Base-by-base conservation (phyloP, 73 alveolate genomes). In the Tetrahymena thermophila region DNA sequence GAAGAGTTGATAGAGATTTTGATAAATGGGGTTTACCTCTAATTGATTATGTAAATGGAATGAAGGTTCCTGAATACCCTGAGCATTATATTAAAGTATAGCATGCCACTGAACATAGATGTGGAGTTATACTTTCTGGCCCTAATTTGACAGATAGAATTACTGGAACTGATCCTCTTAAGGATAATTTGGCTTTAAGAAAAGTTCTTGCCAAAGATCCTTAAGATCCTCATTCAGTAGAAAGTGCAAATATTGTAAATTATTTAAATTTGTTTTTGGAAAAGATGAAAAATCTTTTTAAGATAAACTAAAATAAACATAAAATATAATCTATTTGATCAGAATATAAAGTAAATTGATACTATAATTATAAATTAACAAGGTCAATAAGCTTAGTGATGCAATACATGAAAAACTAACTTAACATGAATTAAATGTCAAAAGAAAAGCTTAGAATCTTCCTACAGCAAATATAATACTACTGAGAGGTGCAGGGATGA, bases 61-160 rank as follows among this genome's bases (percentile, higher is more conserved):
- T 85, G 35, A 96, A 89, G 34, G 94, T 97, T 15, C 97, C 97
- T 34, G 96, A 94, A 34, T 96, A 44, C 56, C 97, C 57, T 55
- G 97, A 95, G 34, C 97, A 97, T 85, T 35, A 84, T 44, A 96
- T 97, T 34, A 42, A 83, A 34, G 96, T 96, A 16, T 85, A 96
- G 93, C 97, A 98, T 93, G 99, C 99, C 19, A 98, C 99, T 56
- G 99, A 98, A 96, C 99, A 98, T 93, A 71, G 99, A 89, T 95
- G 97, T 85, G 99, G 99, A 50, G 71, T 98, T 31, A 97, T 94
- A 34, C 97, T 98, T 13, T 84, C 95, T 17, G 98, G 98, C n/a
- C 96, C 96, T n/a, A 94, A 96, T 35, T 96, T 98, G 34, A 85
- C 98, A 34, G 95, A 97, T 96, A 71, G 93, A 35, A 97, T 98